These are phyloP conservation scores for Neoscytalidium dimidiatum DNA, from an alignment of 2,329 filamentous ascomycete species.

Conservation along the genomic window DNA sequence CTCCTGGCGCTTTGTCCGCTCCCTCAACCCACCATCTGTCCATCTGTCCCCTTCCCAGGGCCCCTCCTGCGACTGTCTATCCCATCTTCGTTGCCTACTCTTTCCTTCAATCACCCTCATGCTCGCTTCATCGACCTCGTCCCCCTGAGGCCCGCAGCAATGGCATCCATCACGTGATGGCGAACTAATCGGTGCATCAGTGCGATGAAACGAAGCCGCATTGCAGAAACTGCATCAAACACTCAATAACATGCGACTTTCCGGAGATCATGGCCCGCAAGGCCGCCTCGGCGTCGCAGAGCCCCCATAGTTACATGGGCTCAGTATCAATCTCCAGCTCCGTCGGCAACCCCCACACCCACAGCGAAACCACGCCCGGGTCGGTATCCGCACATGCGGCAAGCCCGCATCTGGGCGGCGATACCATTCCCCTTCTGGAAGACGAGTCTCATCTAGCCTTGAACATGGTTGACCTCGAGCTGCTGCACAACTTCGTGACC, in stretches of 20 bases:
- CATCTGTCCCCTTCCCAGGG: not conserved
- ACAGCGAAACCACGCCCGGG: not conserved
- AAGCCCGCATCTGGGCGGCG: not conserved
- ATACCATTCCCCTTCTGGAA: not conserved
- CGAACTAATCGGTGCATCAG: slow-evolving; percentile 20
- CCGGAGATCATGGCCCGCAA: slow-evolving; percentile 17
- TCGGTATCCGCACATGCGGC: not conserved
- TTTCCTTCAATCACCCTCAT: not conserved
- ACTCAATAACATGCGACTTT: slow-evolving; percentile 32
- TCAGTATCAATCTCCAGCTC: not conserved
- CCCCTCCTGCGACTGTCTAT: not conserved
- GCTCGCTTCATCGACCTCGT: not conserved
- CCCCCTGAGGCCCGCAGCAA: not conserved
- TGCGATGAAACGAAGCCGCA: slow-evolving; percentile 34
- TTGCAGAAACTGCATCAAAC: slow-evolving; percentile 35
- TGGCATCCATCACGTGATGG: not conserved
- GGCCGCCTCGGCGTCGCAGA: not conserved
- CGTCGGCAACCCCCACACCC: not conserved
- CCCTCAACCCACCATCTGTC: not conserved
- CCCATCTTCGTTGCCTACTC: not conserved
- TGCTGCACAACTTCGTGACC: slow-evolving; percentile 35
- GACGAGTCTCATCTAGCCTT: not conserved
- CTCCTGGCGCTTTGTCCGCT: not conserved
- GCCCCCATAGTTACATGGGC: not conserved
- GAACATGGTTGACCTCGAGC: slow-evolving; percentile 27